Percentiles rank a stretch among this genome's conserved stretches.
phyloP scores from a whole-genome alignment of 345 rosid genomes.

The Brassica carinata region DNA sequence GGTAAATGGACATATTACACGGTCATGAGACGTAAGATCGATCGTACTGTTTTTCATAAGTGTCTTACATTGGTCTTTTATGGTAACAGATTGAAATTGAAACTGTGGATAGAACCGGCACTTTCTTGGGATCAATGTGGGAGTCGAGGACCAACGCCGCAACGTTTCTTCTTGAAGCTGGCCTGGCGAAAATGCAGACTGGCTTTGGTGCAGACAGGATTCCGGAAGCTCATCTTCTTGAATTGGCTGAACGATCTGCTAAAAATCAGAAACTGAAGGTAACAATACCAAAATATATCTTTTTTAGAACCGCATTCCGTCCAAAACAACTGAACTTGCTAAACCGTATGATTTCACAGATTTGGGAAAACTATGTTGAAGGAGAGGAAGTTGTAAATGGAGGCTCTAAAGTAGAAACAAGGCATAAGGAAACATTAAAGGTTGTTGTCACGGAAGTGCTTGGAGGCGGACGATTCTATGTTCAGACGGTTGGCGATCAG shows the following conservation, averaged over 20 bases:
- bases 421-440: constrained; percentile 87
- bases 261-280: constrained; percentile 89
- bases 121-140: constrained; percentile 97
- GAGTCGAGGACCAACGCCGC: constrained; percentile 80
- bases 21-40: neutral
- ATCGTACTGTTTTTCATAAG: neutral
- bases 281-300: constrained; percentile 35
- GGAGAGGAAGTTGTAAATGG: constrained; percentile 86
- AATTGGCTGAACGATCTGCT: constrained; percentile 85
- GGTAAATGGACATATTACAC: constrained; percentile 45
- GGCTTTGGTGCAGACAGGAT: constrained; percentile 85
- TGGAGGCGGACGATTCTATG: constrained; percentile 88
- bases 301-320: neutral
- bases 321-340: neutral
- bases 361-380: constrained; percentile 98
- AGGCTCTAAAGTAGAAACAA: constrained; percentile 58
- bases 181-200: constrained; percentile 87
- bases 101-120: constrained; percentile 91
- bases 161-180: constrained; percentile 80
- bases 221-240: constrained; percentile 80
- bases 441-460: constrained; percentile 90
- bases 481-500: constrained; percentile 81
- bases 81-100: constrained; percentile 80
- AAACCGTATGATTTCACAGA: constrained; percentile 45
- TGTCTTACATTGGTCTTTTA: constrained; percentile 23